These are phyloP conservation scores for Debaryomyces coudertii DNA, from an alignment of 1,139 yeast species.

Conservation along the genomic window DNA sequence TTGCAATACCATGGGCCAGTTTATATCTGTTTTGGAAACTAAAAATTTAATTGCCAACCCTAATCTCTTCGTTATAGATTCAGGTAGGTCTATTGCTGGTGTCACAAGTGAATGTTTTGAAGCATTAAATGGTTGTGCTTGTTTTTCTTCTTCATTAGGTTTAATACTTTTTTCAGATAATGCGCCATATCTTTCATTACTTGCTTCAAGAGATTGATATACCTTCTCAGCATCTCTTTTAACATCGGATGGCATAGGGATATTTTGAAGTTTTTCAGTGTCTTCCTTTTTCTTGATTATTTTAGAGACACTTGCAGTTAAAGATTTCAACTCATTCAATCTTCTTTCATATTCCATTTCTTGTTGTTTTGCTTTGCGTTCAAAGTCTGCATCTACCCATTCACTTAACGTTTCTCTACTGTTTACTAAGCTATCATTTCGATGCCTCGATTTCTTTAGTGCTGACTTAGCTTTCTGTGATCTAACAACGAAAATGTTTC, in stretches of 20 bases:
- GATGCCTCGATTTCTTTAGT: conserved; percentile 3
- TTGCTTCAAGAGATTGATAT: conserved; percentile 19
- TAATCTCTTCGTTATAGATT: conserved; percentile 42
- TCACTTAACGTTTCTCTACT: conserved; percentile 15
- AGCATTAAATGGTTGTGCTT: conserved; percentile 4
- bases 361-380: conserved; percentile 20
- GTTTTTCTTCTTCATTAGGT: not conserved
- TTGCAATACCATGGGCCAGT: conserved; percentile 59
- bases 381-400: conserved; percentile 25
- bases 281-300: conserved; percentile 22
- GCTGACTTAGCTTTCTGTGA: conserved; percentile 11
- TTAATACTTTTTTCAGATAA: not conserved
- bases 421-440: not conserved
- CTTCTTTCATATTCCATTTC: conserved; percentile 27
- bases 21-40: conserved; percentile 46
- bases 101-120: conserved; percentile 20
- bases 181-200: not conserved
- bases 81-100: conserved; percentile 41
- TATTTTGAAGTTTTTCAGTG: conserved; percentile 17
- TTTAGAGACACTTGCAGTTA: conserved; percentile 28
- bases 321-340: conserved; percentile 21
- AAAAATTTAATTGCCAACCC: conserved; percentile 52
- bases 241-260: conserved; percentile 28
- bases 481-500: conserved; percentile 16
- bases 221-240: conserved; percentile 20